These are phyloP conservation scores for Wallacemonas sp. DNA, from an alignment of 208 protist genomes.

Conservation along the genomic window DNA sequence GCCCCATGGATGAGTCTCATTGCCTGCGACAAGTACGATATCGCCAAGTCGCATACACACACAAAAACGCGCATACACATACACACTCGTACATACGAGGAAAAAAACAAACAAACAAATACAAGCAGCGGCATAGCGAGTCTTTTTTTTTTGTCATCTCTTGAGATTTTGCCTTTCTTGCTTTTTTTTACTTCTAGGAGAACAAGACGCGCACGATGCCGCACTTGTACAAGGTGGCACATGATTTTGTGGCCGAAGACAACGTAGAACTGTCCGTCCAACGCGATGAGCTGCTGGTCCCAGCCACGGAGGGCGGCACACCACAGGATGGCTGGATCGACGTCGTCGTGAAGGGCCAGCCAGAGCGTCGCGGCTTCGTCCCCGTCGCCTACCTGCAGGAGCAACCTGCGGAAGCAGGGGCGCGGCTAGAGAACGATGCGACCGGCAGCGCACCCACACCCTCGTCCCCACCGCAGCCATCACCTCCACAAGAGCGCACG, in stretches of 20 bases:
- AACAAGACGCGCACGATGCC: slow-evolving; percentile 11
- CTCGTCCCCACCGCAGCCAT: slow-evolving; percentile 3
- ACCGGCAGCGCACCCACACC: too few relatives aligned
- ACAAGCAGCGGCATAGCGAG: neutral
- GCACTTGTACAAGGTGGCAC: neutral
- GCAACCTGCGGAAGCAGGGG: neutral
- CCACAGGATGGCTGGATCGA: slow-evolving; percentile 24
- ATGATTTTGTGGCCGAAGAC: slow-evolving; percentile 21
- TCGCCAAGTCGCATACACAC: too few relatives aligned
- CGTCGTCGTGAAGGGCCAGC: slow-evolving; percentile 12
- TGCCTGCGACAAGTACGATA: too few relatives aligned
- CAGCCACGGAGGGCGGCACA: neutral
- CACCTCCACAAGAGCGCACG: slow-evolving; percentile 24
- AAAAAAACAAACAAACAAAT: neutral
- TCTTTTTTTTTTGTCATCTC: neutral
- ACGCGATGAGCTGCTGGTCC: slow-evolving; percentile 7
- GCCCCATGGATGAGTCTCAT: too few relatives aligned
- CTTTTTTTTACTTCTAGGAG: neutral
- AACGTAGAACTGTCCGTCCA: slow-evolving; percentile 19
- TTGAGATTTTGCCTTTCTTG: slow-evolving; percentile 7
- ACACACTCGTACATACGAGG: neutral
- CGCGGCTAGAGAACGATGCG: neutral
- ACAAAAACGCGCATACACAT: slow-evolving; percentile 7
- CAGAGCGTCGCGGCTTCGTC: slow-evolving; percentile 16
- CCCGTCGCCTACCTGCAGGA: slow-evolving; percentile 21